Evolutionary conservation across 1,284 basidiomycete species (phyloP).

Genomic region (Puccinia triticina): DNA sequence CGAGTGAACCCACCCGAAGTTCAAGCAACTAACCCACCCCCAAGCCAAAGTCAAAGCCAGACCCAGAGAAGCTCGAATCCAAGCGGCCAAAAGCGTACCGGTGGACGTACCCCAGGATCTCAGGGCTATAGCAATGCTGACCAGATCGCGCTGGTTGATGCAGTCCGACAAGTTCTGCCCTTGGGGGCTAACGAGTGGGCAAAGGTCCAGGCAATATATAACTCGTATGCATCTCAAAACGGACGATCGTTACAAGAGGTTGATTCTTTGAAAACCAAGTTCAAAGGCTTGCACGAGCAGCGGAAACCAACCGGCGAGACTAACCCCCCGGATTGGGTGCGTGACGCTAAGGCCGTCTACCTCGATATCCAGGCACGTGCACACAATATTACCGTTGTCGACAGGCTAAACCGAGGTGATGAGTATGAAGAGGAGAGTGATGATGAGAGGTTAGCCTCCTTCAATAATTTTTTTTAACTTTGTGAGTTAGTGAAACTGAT

Average conservation of each 20-base stretch:
- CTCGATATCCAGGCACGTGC: background rate
- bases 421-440: no score
- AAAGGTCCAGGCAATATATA: background rate
- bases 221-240: background rate
- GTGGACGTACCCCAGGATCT: no score
- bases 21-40: no score
- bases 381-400: no score
- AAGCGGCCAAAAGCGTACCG: no score
- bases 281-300: background rate
- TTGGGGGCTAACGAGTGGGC: conserved; percentile 8
- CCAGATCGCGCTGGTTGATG: background rate
- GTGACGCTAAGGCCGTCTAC: background rate
- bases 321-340: background rate
- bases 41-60: no score
- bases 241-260: background rate
- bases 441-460: no score
- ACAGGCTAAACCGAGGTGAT: no score
- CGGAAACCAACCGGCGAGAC: conserved; percentile 15
- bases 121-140: background rate
- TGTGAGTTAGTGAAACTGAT: no score
- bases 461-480: no score
- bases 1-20: no score
- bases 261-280: background rate
- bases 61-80: no score
- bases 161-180: background rate